Conservation (phyloP, 495 filamentous ascomycete species). For the Beverwykella pulmonaria region DNA sequence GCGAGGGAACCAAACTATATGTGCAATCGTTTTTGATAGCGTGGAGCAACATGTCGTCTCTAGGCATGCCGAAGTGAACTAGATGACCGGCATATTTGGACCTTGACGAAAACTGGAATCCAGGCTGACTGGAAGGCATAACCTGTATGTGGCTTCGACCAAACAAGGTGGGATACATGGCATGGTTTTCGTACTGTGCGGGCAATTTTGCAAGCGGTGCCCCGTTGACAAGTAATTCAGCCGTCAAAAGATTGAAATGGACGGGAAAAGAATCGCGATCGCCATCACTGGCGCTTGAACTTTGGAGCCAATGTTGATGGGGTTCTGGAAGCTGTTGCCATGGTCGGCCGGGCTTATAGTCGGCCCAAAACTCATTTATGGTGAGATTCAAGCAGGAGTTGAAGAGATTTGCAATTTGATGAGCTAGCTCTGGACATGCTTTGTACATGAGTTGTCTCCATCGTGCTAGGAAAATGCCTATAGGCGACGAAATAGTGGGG, state of each 20-base stretch:
- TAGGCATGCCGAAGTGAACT: slow-evolving; percentile 50
- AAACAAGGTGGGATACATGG: slow-evolving; percentile 51
- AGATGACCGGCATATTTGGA: slow-evolving; percentile 40
- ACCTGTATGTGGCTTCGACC: slow-evolving; percentile 43
- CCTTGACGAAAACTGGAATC: slow-evolving; percentile 53
- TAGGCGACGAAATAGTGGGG: neutral
- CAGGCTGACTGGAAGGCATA: slow-evolving; percentile 51
- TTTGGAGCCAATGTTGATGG: too few species aligned
- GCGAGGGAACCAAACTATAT: too few species aligned
- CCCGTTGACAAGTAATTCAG: slow-evolving; percentile 60
- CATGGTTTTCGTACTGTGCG: slow-evolving; percentile 50
- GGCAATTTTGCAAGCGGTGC: slow-evolving; percentile 56
- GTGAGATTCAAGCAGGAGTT: too few species aligned
- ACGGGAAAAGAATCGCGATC: slow-evolving; percentile 39
- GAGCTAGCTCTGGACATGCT: too few species aligned
- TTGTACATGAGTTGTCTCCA: slow-evolving; percentile 14
- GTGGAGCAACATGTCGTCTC: slow-evolving; percentile 39
- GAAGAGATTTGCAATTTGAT: too few species aligned
- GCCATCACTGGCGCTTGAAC: too few species aligned
- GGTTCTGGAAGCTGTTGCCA: too few species aligned
- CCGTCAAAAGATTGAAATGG: slow-evolving; percentile 59
- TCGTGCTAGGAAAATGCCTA: neutral
- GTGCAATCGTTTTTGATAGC: slow-evolving; percentile 6
- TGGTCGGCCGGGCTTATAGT: too few species aligned
- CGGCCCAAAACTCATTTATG: too few species aligned